Evolutionary conservation across 192 early-diverging fungal genomes (phyloP), one percentile per base, ranked within the genome.

Genomic region (Coemansia sp.): DNA sequence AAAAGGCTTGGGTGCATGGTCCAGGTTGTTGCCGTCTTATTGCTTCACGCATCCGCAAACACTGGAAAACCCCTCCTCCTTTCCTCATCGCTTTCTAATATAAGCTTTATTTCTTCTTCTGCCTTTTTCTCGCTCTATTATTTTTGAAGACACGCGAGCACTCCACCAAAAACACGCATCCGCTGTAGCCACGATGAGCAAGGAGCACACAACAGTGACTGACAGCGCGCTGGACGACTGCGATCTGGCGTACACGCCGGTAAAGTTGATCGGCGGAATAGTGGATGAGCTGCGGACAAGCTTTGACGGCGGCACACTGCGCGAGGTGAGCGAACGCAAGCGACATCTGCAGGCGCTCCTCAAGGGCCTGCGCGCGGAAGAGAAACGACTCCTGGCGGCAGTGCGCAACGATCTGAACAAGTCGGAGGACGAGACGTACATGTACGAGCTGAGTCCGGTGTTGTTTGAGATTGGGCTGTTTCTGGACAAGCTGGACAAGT

Each of bases 281-380:
- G 83, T 87, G 4, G 44, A 42, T 39, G 64, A 69, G 18, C 61
- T 88, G 64, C 83, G 74, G 23, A 23, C 23, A 15, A 75, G 75
- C 59, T 88, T 86, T 60, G 61, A 64, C 32, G 62, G 63, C 57
- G 85, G 85, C 70, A 69, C 61, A 43, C 48, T 63, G 63, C 64
- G 58, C 37, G 44, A 41, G 11, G 44, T 84, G 9, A 13, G 18
- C 5, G 60, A 41, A n/a, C 82, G 82, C 77, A 83, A 67, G 57
- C 65, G 87, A 47, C 92, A 92, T 70, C 82, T 93, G 43, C 69
- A 85, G 48, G 84, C 81, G 8, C 66, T 93, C 1, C 87, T 89
- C 48, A 60, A 76, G 26, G 71, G 91, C 44, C 47, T 92, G 41
- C 85, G 81, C 10, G 87, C 89, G 23, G 86, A 92, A 58, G 86